These are phyloP conservation scores for Apiospora sp. DNA, from an alignment of 2,329 filamentous ascomycete species.

Conservation along the genomic window DNA sequence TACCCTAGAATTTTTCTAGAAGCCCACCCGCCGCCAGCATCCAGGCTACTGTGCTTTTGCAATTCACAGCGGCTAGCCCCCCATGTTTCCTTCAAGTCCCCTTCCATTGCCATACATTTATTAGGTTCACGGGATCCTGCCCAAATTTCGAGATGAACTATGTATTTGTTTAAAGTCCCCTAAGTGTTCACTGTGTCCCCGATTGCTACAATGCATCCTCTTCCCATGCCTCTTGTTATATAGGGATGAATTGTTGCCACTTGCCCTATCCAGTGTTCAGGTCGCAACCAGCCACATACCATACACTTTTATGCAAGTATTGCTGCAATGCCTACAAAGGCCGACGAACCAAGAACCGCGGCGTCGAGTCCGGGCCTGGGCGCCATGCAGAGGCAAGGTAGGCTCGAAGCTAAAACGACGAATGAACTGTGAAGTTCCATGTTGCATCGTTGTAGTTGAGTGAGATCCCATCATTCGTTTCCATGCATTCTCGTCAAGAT, in stretches of 20 bases:
- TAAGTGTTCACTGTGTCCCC: background rate
- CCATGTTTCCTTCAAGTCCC: background rate
- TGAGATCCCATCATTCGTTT: background rate
- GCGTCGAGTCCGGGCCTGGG: background rate
- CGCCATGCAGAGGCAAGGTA: background rate
- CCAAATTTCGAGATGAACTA: background rate
- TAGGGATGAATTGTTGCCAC: too few species aligned
- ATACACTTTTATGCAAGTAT: background rate
- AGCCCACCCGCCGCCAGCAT: constrained; percentile 1
- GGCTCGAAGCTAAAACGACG: background rate
- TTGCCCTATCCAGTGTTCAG: background rate
- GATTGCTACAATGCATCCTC: too few species aligned
- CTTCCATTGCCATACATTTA: background rate
- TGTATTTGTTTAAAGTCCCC: background rate
- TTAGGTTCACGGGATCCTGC: background rate
- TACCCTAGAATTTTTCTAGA: constrained; percentile 22
- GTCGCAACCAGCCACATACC: background rate
- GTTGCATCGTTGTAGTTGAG: background rate
- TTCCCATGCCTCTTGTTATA: background rate
- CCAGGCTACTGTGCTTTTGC: constrained; percentile 1
- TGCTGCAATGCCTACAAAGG: background rate
- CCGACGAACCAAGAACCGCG: constrained; percentile 1
- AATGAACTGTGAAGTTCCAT: background rate
- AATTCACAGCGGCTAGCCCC: background rate
- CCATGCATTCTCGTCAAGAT: background rate